Evolutionary conservation across 371 early-diverging fungal genomes (phyloP), one percentile per base, ranked within the genome.

Genomic region (Circinella umbellata): DNA sequence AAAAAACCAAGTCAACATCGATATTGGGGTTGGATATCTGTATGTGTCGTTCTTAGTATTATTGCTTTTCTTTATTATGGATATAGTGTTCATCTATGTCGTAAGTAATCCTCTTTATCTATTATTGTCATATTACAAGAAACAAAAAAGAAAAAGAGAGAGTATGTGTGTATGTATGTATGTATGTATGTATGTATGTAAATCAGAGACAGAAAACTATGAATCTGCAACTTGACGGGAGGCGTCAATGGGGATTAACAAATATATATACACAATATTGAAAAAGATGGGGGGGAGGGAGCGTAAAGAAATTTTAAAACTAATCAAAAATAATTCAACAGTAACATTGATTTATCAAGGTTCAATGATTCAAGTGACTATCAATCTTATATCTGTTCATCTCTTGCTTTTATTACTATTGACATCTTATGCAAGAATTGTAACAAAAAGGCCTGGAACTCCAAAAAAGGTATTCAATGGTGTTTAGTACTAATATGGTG

Each of bases 11-110:
- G 76, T 6, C 78, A 80, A 13, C 78, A 78, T 42, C 71, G 78
- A 39, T 76, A 78, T 61, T 80, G 76, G 76, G 76, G 76, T 4
- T 78, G 69, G 73, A 18, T 80, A 18, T 78, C 80, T 9, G 69
- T 78, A 3, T 35, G 76, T 18, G 64, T 78, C 6, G 72, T 80
- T 4, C 60, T 63, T 67, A 64, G 70, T 3, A 55, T 80, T 17
- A 54, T 68, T 11, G 65, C 60, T 10, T 74, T 72, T 64, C 35
- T 76, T 11, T 78, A 74, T 47, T 77, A 76, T 61, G 73, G 69
- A 1, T 78, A 78, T 54, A 18, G 74, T 13, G 67, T 62, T 55
- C 67, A 69, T 15, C 63, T 78, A 49, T 67, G 73, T 63, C 39
- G 81, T 76, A 75, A 72, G 68, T 67, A 20, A n/a, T 68, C 14